These are phyloP conservation scores for Coniosporium uncinatum DNA, from an alignment of 2,329 filamentous ascomycete genomes.

Conservation along the genomic window DNA sequence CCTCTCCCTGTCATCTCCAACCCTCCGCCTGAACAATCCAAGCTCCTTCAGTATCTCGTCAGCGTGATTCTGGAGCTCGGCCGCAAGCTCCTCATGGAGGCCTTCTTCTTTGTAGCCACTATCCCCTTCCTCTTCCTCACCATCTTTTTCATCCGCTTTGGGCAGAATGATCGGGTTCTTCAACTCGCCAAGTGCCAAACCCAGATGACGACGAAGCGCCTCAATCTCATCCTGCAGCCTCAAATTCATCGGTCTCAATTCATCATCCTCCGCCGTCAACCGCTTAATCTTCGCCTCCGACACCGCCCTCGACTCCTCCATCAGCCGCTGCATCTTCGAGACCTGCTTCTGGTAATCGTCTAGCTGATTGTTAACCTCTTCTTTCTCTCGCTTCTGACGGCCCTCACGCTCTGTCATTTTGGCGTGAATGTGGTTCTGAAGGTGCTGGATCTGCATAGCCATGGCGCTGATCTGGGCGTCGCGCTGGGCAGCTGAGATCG, in stretches of 20 bases:
- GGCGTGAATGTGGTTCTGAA: constrained; percentile 68
- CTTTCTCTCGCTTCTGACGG: constrained; percentile 58
- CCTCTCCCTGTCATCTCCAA: constrained; percentile 72
- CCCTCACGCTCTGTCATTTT: constrained; percentile 10
- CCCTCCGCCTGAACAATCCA: constrained; percentile 75
- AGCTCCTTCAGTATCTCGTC: constrained; percentile 78
- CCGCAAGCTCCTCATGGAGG: constrained; percentile 49
- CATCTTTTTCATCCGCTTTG: constrained; percentile 6
- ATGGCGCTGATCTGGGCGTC: constrained; percentile 93
- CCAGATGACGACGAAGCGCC: constrained; percentile 79
- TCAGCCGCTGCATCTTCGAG: constrained; percentile 83
- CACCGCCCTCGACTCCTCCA: constrained; percentile 91
- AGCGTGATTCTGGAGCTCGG: constrained; percentile 78
- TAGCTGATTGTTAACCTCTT: constrained; percentile 77
- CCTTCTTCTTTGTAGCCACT: constrained; percentile 23
- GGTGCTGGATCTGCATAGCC: constrained; percentile 85
- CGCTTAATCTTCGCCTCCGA: constrained; percentile 92
- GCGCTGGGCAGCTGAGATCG: constrained; percentile 85
- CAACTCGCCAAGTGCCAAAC: constrained; percentile 77
- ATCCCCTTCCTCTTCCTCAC: constrained; percentile 4
- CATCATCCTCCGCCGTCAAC: constrained; percentile 49
- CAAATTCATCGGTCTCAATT: constrained; percentile 41
- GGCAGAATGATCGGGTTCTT: constrained; percentile 82
- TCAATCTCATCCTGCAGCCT: constrained; percentile 72
- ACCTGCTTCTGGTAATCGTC: constrained; percentile 96